Percentiles rank a stretch among this genome's conserved stretches.
These are phyloP conservation scores for Kwoniella sp. DNA, from an alignment of 768 basidiomycete genomes.

Conservation along the genomic window DNA sequence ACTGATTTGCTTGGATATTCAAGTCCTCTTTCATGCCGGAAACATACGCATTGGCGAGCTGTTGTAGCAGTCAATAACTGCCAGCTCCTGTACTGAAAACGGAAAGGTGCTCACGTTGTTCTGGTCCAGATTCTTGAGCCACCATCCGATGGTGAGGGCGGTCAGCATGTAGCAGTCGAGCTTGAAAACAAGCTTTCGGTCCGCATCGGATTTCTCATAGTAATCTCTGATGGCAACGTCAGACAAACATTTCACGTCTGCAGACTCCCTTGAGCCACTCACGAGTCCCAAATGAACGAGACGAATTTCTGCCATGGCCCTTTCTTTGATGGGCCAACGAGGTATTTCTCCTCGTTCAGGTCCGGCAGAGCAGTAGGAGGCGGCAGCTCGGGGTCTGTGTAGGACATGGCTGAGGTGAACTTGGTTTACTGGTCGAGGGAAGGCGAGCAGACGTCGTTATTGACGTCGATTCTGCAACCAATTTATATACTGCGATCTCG, in stretches of 20 bases:
- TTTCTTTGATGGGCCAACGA: conserved; percentile 12
- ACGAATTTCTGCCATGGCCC: conserved; percentile 21
- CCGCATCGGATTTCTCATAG: conserved; percentile 34
- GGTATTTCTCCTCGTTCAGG: conserved; percentile 1
- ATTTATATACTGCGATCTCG: no score
- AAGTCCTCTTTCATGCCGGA: conserved; percentile 42
- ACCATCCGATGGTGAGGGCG: conserved; percentile 31
- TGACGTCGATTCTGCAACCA: no score
- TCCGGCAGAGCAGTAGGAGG: conserved; percentile 4
- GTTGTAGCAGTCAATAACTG: not conserved
- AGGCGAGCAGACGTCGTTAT: no score
- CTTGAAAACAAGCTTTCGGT: conserved; percentile 34
- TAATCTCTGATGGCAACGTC: conserved; percentile 20
- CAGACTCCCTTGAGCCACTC: not conserved
- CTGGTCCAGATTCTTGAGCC: conserved; percentile 35
- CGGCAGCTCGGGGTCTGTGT: conserved; percentile 9
- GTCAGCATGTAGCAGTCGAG: conserved; percentile 37
- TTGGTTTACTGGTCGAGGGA: no score
- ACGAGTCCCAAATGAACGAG: conserved; percentile 25
- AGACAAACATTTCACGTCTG: not conserved
- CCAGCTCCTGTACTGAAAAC: not conserved
- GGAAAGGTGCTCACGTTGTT: conserved; percentile 14
- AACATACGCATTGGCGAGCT: conserved; percentile 28
- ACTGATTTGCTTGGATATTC: conserved; percentile 35
- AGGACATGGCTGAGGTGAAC: not conserved